Percentiles rank a stretch among this genome's conserved stretches.
These are phyloP conservation scores for Citrus inodora DNA, from an alignment of 345 rosid genomes.

Conservation along the genomic window DNA sequence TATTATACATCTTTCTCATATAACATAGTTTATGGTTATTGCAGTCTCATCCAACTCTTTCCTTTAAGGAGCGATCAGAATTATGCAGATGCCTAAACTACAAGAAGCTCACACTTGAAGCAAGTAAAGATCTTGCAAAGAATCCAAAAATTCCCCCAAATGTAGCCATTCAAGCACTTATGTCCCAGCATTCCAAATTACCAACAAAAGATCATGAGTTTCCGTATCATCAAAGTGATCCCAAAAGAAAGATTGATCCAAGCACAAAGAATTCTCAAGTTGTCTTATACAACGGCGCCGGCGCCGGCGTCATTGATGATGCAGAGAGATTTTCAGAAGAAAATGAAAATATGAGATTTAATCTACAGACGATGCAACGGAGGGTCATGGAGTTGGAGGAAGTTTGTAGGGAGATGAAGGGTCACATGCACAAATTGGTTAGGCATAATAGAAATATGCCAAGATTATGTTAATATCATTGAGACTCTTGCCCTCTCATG, in stretches of 20 bases:
- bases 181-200: constrained; percentile 36
- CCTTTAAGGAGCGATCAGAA: constrained; percentile 57
- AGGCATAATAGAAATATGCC: constrained; percentile 42
- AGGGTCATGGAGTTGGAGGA: constrained; percentile 55
- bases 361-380: constrained; percentile 44
- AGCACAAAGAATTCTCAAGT: constrained; percentile 9
- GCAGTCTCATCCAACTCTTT: constrained; percentile 68
- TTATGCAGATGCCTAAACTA: constrained; percentile 66
- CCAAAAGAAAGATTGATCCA: background rate
- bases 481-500: background rate
- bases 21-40: background rate
- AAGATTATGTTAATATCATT: constrained; percentile 43
- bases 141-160: constrained; percentile 82
- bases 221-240: background rate
- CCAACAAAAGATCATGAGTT: constrained; percentile 8
- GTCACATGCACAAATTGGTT: constrained; percentile 47
- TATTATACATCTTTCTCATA: background rate
- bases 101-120: constrained; percentile 64
- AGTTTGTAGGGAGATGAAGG: constrained; percentile 52
- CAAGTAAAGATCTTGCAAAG: constrained; percentile 73
- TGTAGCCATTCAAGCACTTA: constrained; percentile 62
- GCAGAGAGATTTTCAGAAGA: constrained; percentile 27
- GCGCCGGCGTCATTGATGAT: background rate
- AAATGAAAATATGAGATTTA: constrained; percentile 29
- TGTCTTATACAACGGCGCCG: background rate